phyloP scores from a whole-genome alignment of 2,329 filamentous ascomycete genomes.

The Hortaea sp. region DNA sequence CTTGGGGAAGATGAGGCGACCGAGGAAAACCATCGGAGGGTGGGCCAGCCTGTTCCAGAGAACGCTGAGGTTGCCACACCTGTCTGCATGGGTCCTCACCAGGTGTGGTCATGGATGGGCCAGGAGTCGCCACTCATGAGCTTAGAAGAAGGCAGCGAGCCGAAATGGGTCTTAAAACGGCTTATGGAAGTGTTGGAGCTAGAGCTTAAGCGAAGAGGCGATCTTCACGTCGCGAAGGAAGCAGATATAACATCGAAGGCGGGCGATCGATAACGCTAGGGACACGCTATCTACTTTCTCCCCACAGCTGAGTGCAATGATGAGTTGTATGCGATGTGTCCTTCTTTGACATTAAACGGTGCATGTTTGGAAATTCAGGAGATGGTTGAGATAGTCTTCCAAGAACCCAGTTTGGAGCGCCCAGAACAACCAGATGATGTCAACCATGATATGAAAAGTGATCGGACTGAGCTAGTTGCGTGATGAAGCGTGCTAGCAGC shows the following conservation, averaged over 20 bases:
- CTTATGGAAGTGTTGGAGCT: constrained; percentile 29
- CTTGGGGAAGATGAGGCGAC: constrained; percentile 25
- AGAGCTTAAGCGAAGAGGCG: constrained; percentile 20
- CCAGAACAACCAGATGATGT: no score
- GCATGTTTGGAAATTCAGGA: no score
- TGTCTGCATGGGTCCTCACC: background rate
- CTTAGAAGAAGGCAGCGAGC: constrained; percentile 26
- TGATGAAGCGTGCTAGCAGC: no score
- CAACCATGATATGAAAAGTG: no score
- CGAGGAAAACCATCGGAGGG: constrained; percentile 3
- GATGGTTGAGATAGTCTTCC: no score
- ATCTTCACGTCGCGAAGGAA: background rate
- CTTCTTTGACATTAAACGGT: no score
- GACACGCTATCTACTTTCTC: no score
- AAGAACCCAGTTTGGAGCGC: no score
- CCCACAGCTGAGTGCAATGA: no score
- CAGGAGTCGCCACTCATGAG: constrained; percentile 10
- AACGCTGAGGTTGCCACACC: constrained; percentile 4
- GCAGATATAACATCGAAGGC: background rate
- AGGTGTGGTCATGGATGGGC: constrained; percentile 8
- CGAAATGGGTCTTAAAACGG: constrained; percentile 33
- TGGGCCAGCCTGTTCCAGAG: constrained; percentile 1
- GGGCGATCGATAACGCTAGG: background rate
- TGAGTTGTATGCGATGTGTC: no score
- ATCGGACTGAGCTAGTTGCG: no score